These are phyloP conservation scores for Fraxinus ornus DNA, from an alignment of 305 asterid genomes.

Conservation along the genomic window DNA sequence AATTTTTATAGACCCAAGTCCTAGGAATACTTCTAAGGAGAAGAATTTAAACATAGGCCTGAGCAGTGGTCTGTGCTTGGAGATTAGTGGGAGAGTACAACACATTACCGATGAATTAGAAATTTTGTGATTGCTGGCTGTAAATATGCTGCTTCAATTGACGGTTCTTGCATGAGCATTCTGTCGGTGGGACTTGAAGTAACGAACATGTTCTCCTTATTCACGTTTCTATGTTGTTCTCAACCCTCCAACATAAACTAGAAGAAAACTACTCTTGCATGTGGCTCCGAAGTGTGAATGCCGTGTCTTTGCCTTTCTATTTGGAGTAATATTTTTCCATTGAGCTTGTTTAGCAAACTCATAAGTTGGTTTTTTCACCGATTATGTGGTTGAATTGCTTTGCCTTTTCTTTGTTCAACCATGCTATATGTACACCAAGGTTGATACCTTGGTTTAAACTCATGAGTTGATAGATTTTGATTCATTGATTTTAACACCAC, in stretches of 20 bases:
- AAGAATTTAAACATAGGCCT: conserved; percentile 33
- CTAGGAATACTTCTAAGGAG: conserved; percentile 49
- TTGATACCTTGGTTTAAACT: no score
- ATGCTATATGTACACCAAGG: no score
- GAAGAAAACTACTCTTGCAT: background rate
- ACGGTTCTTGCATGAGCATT: background rate
- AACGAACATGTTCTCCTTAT: background rate
- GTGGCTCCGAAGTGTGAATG: background rate
- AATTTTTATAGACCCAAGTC: conserved; percentile 72
- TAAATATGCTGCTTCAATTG: background rate
- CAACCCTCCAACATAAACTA: background rate
- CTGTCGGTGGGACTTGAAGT: background rate
- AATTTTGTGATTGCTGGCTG: conserved; percentile 26
- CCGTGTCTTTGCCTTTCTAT: background rate
- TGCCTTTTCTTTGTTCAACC: background rate
- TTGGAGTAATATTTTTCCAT: background rate
- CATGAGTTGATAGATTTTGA: no score
- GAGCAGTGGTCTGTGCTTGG: conserved; percentile 67
- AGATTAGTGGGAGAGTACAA: conserved; percentile 91
- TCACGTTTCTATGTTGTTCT: background rate
- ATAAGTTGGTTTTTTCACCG: background rate
- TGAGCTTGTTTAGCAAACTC: background rate
- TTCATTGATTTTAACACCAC: no score
- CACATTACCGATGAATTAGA: conserved; percentile 51
- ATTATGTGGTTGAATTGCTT: background rate